phyloP scores from a whole-genome alignment of 805 yeast genomes.

The Sugiyamaella boreocaroliniensis region DNA sequence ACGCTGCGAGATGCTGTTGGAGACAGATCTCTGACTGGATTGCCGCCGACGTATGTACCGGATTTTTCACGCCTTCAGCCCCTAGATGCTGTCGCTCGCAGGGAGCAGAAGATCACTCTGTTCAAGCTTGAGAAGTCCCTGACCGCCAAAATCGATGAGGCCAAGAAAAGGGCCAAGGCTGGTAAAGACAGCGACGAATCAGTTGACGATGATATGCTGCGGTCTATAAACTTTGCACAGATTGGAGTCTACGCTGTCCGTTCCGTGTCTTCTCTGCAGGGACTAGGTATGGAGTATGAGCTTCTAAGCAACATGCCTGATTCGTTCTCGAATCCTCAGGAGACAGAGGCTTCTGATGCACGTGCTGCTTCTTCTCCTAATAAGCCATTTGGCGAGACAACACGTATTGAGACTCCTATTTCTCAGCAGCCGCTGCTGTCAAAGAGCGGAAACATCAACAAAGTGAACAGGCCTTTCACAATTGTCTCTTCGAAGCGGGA shows the following conservation, averaged over 20 bases:
- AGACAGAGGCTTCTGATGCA: neutral
- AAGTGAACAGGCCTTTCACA: constrained; percentile 77
- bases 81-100: constrained; percentile 37
- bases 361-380: neutral
- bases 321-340: constrained; percentile 15
- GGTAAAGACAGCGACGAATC: neutral
- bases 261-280: constrained; percentile 52
- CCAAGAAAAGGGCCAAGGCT: neutral
- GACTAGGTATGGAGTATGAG: constrained; percentile 57
- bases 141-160: constrained; percentile 36
- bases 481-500: constrained; percentile 45
- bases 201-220: constrained; percentile 57
- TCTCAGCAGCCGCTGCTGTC: constrained; percentile 43
- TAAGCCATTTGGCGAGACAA: constrained; percentile 47
- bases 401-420: constrained; percentile 46
- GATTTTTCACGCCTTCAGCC: constrained; percentile 12
- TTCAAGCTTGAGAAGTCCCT: constrained; percentile 56
- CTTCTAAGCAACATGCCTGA: constrained; percentile 47
- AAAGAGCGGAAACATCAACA: constrained; percentile 68
- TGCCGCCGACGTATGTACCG: neutral
- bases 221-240: constrained; percentile 52
- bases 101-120: constrained; percentile 69
- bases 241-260: constrained; percentile 46
- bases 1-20: constrained; percentile 11
- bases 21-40: neutral